These are phyloP conservation scores for Williopsis jadinii DNA, from an alignment of 1,139 yeast genomes.

Conservation along the genomic window DNA sequence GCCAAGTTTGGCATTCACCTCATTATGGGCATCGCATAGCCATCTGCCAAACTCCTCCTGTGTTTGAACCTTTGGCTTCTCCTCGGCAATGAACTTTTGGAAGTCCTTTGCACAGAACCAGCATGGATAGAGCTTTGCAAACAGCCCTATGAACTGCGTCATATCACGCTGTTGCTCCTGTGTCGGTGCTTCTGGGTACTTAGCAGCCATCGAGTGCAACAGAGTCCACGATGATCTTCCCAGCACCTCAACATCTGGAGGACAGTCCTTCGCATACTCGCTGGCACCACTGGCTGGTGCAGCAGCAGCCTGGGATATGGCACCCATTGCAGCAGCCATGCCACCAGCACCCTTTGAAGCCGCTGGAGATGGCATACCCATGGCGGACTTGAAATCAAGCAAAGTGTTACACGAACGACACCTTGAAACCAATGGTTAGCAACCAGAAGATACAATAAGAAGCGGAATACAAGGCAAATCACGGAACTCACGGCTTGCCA, in stretches of 20 bases:
- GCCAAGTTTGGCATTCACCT: constrained; percentile 76
- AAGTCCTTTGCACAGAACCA: constrained; percentile 92
- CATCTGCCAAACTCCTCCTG: constrained; percentile 83
- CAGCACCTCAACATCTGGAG: constrained; percentile 78
- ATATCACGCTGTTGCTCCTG: constrained; percentile 60
- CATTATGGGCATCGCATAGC: constrained; percentile 94
- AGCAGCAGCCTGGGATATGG: constrained; percentile 14
- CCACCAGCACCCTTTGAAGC: constrained; percentile 1
- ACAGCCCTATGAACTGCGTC: constrained; percentile 59
- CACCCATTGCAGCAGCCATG: constrained; percentile 9
- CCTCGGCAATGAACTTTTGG: constrained; percentile 45
- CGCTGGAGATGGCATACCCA: constrained; percentile 32
- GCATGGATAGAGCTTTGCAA: constrained; percentile 86
- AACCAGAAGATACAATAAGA: too few species aligned
- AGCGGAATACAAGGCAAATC: neutral
- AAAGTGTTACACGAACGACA: constrained; percentile 83
- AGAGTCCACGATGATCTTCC: constrained; percentile 94
- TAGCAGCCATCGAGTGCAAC: constrained; percentile 85
- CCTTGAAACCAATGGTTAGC: constrained; percentile 25
- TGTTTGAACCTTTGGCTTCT: constrained; percentile 56
- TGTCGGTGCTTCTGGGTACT: constrained; percentile 69
- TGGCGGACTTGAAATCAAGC: constrained; percentile 53
- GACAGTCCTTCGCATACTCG: constrained; percentile 46
- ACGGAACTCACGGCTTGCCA: constrained; percentile 74
- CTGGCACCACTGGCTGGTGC: constrained; percentile 8